A percentile compares a stretch with the other conserved stretches of the same genome.
These are phyloP conservation scores for Cyberlindnera galapagoensis DNA, from an alignment of 805 yeast species.

Conservation along the genomic window DNA sequence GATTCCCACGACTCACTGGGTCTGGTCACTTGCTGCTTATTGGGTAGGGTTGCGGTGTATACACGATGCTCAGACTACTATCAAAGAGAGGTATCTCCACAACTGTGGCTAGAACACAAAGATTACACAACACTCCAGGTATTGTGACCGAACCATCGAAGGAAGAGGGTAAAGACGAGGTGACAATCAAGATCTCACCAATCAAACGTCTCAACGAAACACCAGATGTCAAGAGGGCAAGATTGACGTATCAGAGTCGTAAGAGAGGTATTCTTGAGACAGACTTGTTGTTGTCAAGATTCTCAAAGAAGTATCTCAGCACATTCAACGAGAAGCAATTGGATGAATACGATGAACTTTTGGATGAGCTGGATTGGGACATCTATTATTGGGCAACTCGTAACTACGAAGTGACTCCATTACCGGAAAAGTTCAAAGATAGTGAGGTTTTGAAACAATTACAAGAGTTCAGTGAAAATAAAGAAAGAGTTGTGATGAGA, in stretches of 20 bases:
- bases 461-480: conserved; percentile 70
- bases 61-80: conserved; percentile 6
- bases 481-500: conserved; percentile 64
- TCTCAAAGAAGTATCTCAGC: conserved; percentile 69
- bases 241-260: conserved; percentile 84
- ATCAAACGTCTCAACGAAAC: conserved; percentile 70
- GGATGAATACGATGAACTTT: conserved; percentile 75
- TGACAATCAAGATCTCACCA: conserved; percentile 54
- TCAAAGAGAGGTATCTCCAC: conserved; percentile 7
- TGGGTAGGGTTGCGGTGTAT: no score
- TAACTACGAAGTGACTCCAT: conserved; percentile 72
- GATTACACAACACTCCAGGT: conserved; percentile 19
- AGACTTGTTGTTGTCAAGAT: conserved; percentile 76
- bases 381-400: conserved; percentile 96
- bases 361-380: conserved; percentile 98
- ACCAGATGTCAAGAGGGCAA: conserved; percentile 70
- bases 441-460: conserved; percentile 56
- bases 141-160: conserved; percentile 11
- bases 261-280: conserved; percentile 95
- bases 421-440: conserved; percentile 81
- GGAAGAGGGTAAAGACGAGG: conserved; percentile 13
- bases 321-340: conserved; percentile 57
- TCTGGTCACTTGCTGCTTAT: no score
- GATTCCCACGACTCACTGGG: no score
- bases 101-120: conserved; percentile 4